Conservation (phyloP, 192 early-diverging fungal genomes). For the Backusella luteola region DNA sequence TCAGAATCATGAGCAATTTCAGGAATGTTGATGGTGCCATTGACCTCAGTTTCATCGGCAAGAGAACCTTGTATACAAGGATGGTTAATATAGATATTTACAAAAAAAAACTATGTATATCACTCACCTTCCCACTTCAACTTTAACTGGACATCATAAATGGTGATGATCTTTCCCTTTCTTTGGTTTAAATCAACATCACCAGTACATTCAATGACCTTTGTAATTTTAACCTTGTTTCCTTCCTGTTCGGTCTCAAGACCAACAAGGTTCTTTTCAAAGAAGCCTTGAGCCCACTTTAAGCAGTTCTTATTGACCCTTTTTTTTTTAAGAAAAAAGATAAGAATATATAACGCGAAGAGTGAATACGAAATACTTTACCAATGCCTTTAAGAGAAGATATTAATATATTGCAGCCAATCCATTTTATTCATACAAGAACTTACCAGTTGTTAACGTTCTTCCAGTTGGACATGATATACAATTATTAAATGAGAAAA, state of each 20-base stretch:
- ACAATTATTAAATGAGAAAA: neutral
- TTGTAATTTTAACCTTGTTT: slow-evolving; percentile 52
- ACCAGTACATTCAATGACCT: slow-evolving; percentile 69
- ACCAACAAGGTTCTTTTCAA: slow-evolving; percentile 62
- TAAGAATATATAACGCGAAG: neutral
- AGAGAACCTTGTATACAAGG: slow-evolving; percentile 36
- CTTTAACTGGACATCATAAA: slow-evolving; percentile 85
- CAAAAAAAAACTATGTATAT: neutral
- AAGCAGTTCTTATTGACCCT: slow-evolving; percentile 95
- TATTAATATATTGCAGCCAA: neutral
- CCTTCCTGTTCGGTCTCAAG: slow-evolving; percentile 55
- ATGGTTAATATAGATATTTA: too few species aligned
- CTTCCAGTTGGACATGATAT: slow-evolving; percentile 68
- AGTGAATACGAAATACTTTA: slow-evolving; percentile 16
- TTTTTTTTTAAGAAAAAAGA: neutral
- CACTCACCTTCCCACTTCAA: slow-evolving; percentile 65
- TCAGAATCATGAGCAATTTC: slow-evolving; percentile 93
- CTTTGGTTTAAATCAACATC: slow-evolving; percentile 94
- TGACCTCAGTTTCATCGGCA: slow-evolving; percentile 57
- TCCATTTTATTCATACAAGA: neutral
- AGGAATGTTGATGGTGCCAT: slow-evolving; percentile 80
- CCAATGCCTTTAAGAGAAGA: slow-evolving; percentile 42
- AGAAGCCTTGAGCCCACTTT: slow-evolving; percentile 86
- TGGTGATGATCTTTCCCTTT: slow-evolving; percentile 94
- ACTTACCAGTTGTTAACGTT: slow-evolving; percentile 66